Evolutionary conservation across 805 yeast species (phyloP).

Genomic region (Hanseniaspora taiwanica): DNA sequence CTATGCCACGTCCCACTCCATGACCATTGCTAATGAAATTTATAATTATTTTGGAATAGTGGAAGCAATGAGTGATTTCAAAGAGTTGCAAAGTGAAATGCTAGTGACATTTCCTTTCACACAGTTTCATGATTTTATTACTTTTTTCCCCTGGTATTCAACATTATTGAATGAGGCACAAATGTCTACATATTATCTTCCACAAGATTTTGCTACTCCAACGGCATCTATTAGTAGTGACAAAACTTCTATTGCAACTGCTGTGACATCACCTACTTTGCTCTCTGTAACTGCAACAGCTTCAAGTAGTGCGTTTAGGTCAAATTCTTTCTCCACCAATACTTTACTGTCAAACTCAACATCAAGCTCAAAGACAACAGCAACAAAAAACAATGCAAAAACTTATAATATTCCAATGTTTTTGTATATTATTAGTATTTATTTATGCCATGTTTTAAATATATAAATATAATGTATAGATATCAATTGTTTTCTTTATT

Average conservation of each 20-base stretch:
- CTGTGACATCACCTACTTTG: neutral
- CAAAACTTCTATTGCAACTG: neutral
- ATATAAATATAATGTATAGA: no score
- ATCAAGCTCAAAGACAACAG: no score
- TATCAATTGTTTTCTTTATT: neutral
- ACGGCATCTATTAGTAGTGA: neutral
- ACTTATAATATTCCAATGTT: no score
- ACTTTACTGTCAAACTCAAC: neutral
- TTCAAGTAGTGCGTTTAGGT: neutral
- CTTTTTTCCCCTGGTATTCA: slow-evolving; percentile 22
- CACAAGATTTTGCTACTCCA: slow-evolving; percentile 12
- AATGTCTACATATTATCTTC: slow-evolving; percentile 15
- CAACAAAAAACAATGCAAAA: no score
- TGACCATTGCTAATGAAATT: slow-evolving; percentile 24
- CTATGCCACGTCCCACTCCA: slow-evolving; percentile 3
- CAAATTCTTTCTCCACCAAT: neutral
- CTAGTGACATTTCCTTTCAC: slow-evolving; percentile 23
- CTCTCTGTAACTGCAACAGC: neutral
- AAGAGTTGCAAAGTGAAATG: slow-evolving; percentile 17
- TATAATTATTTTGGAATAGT: slow-evolving; percentile 24
- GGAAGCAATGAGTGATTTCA: slow-evolving; percentile 15
- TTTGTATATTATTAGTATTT: no score
- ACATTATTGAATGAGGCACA: slow-evolving; percentile 13
- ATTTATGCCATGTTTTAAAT: no score
- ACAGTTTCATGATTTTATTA: slow-evolving; percentile 25